Conservation (phyloP, 768 basidiomycete species). For the Myochromella boudieri region DNA sequence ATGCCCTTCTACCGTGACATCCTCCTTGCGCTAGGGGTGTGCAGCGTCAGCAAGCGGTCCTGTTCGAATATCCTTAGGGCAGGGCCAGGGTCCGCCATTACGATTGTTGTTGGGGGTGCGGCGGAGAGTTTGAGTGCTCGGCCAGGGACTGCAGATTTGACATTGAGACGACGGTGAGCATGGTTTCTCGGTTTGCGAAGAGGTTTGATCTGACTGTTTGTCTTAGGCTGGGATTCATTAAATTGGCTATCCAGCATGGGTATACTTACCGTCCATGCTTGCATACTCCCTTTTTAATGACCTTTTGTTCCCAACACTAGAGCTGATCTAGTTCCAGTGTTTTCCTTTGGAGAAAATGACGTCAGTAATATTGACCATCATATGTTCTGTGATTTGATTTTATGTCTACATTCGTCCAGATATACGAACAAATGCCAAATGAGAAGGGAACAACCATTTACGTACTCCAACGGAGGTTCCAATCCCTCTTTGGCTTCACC, state of each 20-base stretch:
- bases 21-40: constrained; percentile 82
- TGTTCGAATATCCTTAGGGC: constrained; percentile 83
- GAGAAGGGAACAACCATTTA: constrained; percentile 89
- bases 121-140: constrained; percentile 92
- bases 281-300: constrained; percentile 3
- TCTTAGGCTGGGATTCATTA: constrained; percentile 90
- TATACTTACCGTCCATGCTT: constrained; percentile 30
- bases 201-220: neutral
- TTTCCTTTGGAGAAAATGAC: constrained; percentile 99
- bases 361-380: constrained; percentile 47
- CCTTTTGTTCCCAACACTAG: constrained; percentile 37
- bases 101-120: constrained; percentile 96
- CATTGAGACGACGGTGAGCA: constrained; percentile 66
- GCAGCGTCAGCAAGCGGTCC: constrained; percentile 87
- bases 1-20: constrained; percentile 95
- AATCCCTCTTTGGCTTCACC: constrained; percentile 92
- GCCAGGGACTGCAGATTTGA: constrained; percentile 95
- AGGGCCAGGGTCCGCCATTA: constrained; percentile 72
- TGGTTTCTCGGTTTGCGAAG: neutral
- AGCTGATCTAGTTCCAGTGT: constrained; percentile 95
- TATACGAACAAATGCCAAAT: constrained; percentile 96
- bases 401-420: constrained; percentile 49
- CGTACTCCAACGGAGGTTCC: constrained; percentile 86
- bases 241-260: constrained; percentile 89
- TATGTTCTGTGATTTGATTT: neutral